These are phyloP conservation scores for Mortierella alpina DNA, from an alignment of 192 early-diverging fungal genomes.

Conservation along the genomic window DNA sequence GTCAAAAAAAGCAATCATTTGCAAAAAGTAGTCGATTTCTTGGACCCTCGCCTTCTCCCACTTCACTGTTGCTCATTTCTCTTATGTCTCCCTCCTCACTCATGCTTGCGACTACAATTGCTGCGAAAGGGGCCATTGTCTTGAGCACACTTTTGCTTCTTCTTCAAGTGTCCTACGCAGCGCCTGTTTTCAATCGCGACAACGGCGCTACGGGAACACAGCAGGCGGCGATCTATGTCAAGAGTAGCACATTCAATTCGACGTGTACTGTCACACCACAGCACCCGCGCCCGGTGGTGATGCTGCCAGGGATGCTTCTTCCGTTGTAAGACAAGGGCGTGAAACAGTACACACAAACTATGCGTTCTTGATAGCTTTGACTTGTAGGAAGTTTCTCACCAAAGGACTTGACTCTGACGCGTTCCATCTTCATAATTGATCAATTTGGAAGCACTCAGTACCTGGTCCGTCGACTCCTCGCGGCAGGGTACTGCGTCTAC, in stretches of 20 bases:
- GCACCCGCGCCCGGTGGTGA: background rate
- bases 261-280: background rate
- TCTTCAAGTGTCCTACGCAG: too few relatives aligned
- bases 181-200: background rate
- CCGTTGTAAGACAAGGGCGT: background rate
- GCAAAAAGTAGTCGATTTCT: too few relatives aligned
- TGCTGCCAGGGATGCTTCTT: constrained; percentile 1
- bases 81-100: background rate
- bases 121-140: background rate
- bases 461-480: constrained; percentile 6
- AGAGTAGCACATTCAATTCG: background rate
- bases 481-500: constrained; percentile 23
- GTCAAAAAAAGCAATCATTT: background rate
- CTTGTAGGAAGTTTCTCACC: background rate
- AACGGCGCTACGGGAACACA: background rate
- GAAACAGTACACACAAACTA: too few relatives aligned
- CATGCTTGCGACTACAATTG: background rate
- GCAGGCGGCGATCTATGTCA: background rate
- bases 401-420: background rate
- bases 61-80: background rate
- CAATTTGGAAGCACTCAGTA: constrained; percentile 5
- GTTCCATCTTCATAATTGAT: background rate
- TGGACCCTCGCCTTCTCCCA: too few relatives aligned
- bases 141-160: background rate
- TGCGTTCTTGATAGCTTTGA: background rate